Evolutionary conservation across 2,329 filamentous ascomycete species (phyloP).

Genomic region (Pseudocercospora eumusae): DNA sequence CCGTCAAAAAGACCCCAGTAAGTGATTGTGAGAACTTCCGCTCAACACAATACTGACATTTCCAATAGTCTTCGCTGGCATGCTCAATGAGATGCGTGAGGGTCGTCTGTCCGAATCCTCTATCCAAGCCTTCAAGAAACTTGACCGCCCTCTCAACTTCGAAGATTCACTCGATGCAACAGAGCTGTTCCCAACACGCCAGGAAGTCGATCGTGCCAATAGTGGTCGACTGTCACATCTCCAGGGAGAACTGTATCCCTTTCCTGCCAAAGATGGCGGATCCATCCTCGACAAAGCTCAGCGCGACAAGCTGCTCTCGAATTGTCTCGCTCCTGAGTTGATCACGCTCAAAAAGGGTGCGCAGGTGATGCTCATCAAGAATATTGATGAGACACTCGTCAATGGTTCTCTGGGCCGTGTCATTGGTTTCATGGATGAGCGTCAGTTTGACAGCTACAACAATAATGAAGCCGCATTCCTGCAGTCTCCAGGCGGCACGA

Average conservation of each 20-base stretch:
- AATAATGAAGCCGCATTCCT: conserved; percentile 33
- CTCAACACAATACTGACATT: conserved; percentile 33
- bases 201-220: conserved; percentile 88
- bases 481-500: conserved; percentile 38
- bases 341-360: conserved; percentile 86
- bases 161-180: conserved; percentile 78
- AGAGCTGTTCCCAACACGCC: conserved; percentile 87
- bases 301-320: conserved; percentile 76
- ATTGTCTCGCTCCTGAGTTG: conserved; percentile 86
- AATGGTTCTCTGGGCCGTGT: conserved; percentile 93
- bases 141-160: conserved; percentile 71
- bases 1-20: conserved; percentile 81
- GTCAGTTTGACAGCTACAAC: conserved; percentile 43
- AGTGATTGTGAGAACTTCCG: conserved; percentile 26
- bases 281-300: conserved; percentile 57
- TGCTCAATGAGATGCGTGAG: conserved; percentile 97
- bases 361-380: conserved; percentile 99
- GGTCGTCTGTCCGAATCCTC: conserved; percentile 77
- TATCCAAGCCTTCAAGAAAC: conserved; percentile 70
- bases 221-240: conserved; percentile 70
- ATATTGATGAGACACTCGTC: conserved; percentile 89
- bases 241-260: conserved; percentile 67
- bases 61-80: conserved; percentile 72
- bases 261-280: conserved; percentile 55
- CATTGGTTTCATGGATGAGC: conserved; percentile 73